Conservation (phyloP, 345 rosid genomes). For the Trapa bicornis region DNA sequence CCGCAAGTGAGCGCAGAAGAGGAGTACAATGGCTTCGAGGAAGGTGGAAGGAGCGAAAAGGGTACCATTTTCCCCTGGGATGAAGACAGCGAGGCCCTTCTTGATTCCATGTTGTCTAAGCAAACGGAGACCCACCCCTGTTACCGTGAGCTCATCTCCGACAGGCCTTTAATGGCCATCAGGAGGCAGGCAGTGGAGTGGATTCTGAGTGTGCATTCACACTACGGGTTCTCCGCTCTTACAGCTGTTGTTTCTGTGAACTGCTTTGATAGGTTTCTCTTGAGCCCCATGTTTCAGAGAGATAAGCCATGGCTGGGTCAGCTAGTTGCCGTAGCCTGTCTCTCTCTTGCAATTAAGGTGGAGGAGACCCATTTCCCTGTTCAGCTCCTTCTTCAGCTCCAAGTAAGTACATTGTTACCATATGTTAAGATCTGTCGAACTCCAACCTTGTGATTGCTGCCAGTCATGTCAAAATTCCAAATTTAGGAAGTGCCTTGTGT, state of each 20-base stretch:
- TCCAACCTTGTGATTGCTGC: background rate
- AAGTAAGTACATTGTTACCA: constrained; percentile 28
- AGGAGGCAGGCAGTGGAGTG: constrained; percentile 62
- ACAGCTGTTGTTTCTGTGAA: constrained; percentile 67
- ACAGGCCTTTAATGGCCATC: constrained; percentile 28
- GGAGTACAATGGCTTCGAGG: constrained; percentile 13
- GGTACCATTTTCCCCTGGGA: constrained; percentile 37
- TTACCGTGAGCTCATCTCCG: constrained; percentile 17
- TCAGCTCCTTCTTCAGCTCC: constrained; percentile 47
- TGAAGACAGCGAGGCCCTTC: constrained; percentile 40
- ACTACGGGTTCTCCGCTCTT: constrained; percentile 51
- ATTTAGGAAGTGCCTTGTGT: background rate
- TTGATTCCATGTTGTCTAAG: constrained; percentile 36
- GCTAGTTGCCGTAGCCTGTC: constrained; percentile 73
- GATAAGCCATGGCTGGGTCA: constrained; percentile 95
- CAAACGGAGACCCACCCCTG: constrained; percentile 40
- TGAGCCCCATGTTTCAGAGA: constrained; percentile 34
- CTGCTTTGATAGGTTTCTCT: constrained; percentile 75
- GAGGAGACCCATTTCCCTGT: constrained; percentile 80
- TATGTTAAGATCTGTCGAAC: constrained; percentile 14
- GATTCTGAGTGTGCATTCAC: constrained; percentile 52
- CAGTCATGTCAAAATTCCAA: background rate
- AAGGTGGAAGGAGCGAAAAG: constrained; percentile 19
- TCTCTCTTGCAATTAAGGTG: constrained; percentile 86
- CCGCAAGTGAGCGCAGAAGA: constrained; percentile 17